Conservation (phyloP, 352 stramenopile genomes). For the Aphanomyces astaci region DNA sequence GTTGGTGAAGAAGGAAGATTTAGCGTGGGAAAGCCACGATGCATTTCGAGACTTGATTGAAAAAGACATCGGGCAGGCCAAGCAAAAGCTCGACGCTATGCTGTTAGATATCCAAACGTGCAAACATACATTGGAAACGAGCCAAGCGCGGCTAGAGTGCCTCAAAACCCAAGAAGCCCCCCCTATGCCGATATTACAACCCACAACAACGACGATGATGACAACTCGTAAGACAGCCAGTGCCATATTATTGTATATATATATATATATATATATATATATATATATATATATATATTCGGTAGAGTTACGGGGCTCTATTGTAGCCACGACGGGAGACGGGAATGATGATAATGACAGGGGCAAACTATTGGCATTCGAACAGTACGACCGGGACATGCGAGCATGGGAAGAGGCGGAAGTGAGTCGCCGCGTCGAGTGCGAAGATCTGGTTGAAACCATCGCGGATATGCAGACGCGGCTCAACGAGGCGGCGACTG, state of each 20-base stretch:
- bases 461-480: background rate
- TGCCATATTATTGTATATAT: too few species aligned
- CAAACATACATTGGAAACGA: background rate
- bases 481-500: background rate
- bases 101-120: background rate
- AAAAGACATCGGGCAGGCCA: background rate
- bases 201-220: too few species aligned
- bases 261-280: too few species aligned
- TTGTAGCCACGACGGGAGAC: too few species aligned
- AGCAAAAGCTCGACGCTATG: background rate
- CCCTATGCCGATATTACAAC: background rate
- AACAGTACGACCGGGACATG: conserved; percentile 15
- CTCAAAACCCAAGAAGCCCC: background rate
- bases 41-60: conserved; percentile 5
- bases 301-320: too few species aligned
- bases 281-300: too few species aligned
- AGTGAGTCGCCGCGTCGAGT: background rate
- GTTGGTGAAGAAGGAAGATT: background rate
- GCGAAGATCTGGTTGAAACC: background rate
- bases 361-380: background rate
- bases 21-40: conserved; percentile 10
- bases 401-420: conserved; percentile 3
- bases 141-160: background rate
- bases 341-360: too few species aligned
- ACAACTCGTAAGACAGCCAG: too few species aligned